phyloP scores from a whole-genome alignment of 2,329 filamentous ascomycete genomes.

The Phaeosphaeriaceae sp. region DNA sequence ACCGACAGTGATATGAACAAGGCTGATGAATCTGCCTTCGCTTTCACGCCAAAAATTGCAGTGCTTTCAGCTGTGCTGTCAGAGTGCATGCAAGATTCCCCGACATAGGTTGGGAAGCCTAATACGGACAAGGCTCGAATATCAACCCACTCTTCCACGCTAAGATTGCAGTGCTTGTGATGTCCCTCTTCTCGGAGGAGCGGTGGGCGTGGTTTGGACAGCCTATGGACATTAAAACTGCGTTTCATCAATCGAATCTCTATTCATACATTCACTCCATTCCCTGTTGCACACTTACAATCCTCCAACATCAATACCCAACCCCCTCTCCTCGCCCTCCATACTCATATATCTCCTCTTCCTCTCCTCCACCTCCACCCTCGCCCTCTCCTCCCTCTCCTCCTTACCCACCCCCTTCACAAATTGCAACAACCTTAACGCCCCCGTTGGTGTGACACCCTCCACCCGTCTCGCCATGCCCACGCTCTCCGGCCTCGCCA shows the following conservation, averaged over 20 bases:
- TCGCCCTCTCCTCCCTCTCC: slow-evolving; percentile 36
- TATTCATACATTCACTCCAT: background rate
- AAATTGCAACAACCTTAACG: slow-evolving; percentile 65
- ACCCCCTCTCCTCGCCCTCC: background rate
- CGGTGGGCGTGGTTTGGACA: too few species aligned
- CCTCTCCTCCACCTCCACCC: slow-evolving; percentile 37
- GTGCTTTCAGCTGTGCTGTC: too few species aligned
- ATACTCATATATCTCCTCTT: slow-evolving; percentile 35
- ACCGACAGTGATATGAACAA: too few species aligned
- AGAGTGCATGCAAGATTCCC: too few species aligned
- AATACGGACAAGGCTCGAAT: too few species aligned
- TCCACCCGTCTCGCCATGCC: slow-evolving; percentile 90
- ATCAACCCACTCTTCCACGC: too few species aligned
- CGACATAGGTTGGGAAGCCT: too few species aligned
- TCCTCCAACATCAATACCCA: slow-evolving; percentile 11
- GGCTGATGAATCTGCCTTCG: too few species aligned
- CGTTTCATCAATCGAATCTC: background rate
- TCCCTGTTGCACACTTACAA: slow-evolving; percentile 4
- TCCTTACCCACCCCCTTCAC: slow-evolving; percentile 58
- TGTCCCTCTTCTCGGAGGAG: too few species aligned
- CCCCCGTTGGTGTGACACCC: slow-evolving; percentile 66
- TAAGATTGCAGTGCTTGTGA: too few species aligned
- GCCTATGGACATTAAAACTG: too few species aligned
- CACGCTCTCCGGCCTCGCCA: slow-evolving; percentile 79
- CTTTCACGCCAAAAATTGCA: too few species aligned